Evolutionary conservation across 805 yeast genomes (phyloP), one percentile per base, ranked within the genome.

Genomic region (Yarrowia deformans): DNA sequence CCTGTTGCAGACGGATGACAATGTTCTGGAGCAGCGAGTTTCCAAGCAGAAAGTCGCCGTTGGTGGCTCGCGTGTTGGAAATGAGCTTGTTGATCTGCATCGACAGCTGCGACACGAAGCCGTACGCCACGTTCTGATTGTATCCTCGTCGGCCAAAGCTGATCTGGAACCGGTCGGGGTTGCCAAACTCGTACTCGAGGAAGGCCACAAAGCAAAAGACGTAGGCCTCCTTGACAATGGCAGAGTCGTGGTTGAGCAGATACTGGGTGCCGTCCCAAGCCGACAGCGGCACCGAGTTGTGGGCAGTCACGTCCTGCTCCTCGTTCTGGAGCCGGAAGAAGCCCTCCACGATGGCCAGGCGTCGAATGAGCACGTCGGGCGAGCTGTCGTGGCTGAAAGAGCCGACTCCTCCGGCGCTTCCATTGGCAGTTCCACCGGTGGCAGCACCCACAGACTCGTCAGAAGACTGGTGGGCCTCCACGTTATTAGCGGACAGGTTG

Each of bases 241-340:
- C 61, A 9, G 70, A 71, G 12, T 70, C 71, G 54, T 72, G 70
- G 16, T 72, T 56, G 16, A 77, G 68, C 18, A 78, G 70, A 71
- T 73, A 69, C 63, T 74, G 77, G 1, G 80, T 75, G 23, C 75
- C 74, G 16, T 73, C 74, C 81, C 81, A 79, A 19, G 72, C 71
- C 16, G 69, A 40, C 12, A 73, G 45, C 7, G 74, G 71, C 1
- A 75, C 68, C 3, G 68, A 63, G 45, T 63, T 49, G 48, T 63
- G 68, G 9, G 66, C 66, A 10, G 68, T 63, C 23, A 49, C 19
- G 39, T 63, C 68, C 45, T 63, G 12, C 42, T 67, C 52, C 68
- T 70, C 39, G 63, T 58, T 29, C 52, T 55, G 63, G 61, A 43
- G 52, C 61, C 49, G 60, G 67, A 13, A 78, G 55, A 29, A 77